A percentile compares a stretch with the other conserved stretches of the same genome.
Conservation (phyloP, 208 protist genomes). For the Trypanosoma congolense region DNA sequence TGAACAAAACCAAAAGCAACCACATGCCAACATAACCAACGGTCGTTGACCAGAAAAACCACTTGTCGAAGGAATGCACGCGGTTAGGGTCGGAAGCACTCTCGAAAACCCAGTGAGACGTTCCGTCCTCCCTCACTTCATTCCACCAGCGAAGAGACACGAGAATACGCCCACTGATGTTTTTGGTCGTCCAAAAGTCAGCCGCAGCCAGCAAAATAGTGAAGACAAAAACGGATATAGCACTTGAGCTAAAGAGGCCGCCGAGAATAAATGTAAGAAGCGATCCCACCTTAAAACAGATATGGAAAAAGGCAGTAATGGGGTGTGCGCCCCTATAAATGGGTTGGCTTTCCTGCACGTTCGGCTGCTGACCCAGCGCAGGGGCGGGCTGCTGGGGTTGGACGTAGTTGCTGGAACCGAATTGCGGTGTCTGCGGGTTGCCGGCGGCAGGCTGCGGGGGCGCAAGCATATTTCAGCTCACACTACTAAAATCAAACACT, state of each 20-base stretch:
- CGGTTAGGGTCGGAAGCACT: conserved; percentile 58
- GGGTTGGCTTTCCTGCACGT: conserved; percentile 16
- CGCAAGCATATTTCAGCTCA: too few relatives aligned
- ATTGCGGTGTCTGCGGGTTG: not conserved
- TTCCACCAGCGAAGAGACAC: conserved; percentile 95
- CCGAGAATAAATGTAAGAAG: conserved; percentile 82
- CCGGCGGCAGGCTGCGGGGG: too few relatives aligned
- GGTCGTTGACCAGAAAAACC: conserved; percentile 78
- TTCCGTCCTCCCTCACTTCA: conserved; percentile 90
- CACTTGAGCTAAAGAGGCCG: conserved; percentile 46
- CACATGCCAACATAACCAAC: conserved; percentile 48
- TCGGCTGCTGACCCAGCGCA: conserved; percentile 1
- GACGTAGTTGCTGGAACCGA: conserved; percentile 4
- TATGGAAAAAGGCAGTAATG: conserved; percentile 82
- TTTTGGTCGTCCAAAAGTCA: conserved; percentile 96
- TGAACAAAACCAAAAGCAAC: conserved; percentile 69
- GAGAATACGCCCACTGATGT: conserved; percentile 91
- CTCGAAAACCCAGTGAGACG: conserved; percentile 92
- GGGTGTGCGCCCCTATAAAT: conserved; percentile 83
- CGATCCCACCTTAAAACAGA: conserved; percentile 79
- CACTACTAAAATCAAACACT: too few relatives aligned
- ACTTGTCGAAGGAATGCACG: conserved; percentile 76
- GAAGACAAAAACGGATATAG: conserved; percentile 82
- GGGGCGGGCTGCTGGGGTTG: conserved; percentile 4
- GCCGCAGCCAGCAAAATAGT: conserved; percentile 82